Evolutionary conservation across 257 asterid species (phyloP).

Genomic region (Handroanthus guayacan): DNA sequence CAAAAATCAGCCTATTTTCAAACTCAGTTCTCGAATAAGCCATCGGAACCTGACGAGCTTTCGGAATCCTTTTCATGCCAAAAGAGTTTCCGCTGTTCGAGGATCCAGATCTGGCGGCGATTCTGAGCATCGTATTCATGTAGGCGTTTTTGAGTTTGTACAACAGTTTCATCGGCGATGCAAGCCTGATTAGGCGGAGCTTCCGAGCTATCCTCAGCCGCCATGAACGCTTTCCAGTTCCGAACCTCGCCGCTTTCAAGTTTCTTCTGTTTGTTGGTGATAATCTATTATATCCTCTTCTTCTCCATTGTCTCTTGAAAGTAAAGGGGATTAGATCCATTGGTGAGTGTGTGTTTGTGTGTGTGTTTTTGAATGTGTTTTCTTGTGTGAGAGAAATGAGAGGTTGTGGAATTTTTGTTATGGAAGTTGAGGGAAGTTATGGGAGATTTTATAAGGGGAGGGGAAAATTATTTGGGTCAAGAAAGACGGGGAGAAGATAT

Average conservation of each 20-base stretch:
- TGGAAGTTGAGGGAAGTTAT: neutral
- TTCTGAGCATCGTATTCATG: constrained; percentile 54
- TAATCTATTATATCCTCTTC: constrained; percentile 55
- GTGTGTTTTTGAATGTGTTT: neutral
- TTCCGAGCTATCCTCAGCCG: constrained; percentile 51
- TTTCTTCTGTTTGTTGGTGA: constrained; percentile 38
- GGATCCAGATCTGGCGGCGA: constrained; percentile 39
- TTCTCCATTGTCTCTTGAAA: constrained; percentile 42
- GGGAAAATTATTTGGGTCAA: constrained; percentile 36
- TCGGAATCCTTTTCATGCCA: constrained; percentile 47
- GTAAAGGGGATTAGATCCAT: constrained; percentile 43
- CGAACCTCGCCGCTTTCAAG: constrained; percentile 44
- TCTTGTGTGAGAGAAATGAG: neutral
- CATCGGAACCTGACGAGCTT: constrained; percentile 35
- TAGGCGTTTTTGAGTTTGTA: constrained; percentile 51
- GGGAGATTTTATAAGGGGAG: constrained; percentile 26
- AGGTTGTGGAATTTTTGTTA: neutral
- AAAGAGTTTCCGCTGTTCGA: constrained; percentile 39
- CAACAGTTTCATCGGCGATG: constrained; percentile 57
- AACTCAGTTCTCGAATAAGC: constrained; percentile 49
- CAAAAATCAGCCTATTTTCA: constrained; percentile 59
- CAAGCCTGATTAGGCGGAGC: constrained; percentile 46
- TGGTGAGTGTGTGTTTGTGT: neutral
- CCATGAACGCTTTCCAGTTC: constrained; percentile 53
- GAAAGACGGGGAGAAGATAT: constrained; percentile 26